phyloP scores from a whole-genome alignment of 2,329 filamentous ascomycete genomes.

The Stemphylium beticola region DNA sequence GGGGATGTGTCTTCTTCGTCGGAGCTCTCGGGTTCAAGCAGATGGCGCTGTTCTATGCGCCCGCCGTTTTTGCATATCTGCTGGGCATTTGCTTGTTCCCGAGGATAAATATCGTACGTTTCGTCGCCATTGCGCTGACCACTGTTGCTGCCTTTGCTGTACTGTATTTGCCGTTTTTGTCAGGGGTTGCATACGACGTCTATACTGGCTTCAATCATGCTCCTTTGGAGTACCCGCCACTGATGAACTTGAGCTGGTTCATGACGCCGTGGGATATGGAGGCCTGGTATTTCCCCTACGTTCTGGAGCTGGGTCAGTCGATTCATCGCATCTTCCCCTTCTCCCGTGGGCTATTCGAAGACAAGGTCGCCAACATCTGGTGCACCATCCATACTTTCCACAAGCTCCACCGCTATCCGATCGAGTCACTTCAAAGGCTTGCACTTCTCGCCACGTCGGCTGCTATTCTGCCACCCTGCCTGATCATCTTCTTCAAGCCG shows the following conservation, averaged over 20 bases:
- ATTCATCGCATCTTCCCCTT: constrained; percentile 96
- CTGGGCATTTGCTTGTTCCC: constrained; percentile 86
- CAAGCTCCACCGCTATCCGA: constrained; percentile 80
- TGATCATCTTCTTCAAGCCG: constrained; percentile 79
- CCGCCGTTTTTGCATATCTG: constrained; percentile 89
- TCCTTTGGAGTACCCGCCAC: constrained; percentile 3
- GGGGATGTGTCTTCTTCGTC: constrained; percentile 94
- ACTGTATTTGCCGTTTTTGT: constrained; percentile 75
- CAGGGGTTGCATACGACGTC: constrained; percentile 73
- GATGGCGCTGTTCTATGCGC: constrained; percentile 98
- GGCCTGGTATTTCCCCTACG: constrained; percentile 73
- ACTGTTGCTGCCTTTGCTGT: constrained; percentile 76
- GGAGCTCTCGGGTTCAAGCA: constrained; percentile 96
- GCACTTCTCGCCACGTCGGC: constrained; percentile 77
- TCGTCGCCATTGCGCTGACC: constrained; percentile 75
- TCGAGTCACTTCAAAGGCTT: constrained; percentile 73
- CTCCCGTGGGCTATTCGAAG: constrained; percentile 92
- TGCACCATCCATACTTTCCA: constrained; percentile 88
- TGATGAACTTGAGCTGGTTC: constrained; percentile 12
- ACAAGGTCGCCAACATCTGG: constrained; percentile 99
- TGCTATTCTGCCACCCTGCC: constrained; percentile 79
- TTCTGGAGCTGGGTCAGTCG: constrained; percentile 82
- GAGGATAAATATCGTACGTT: constrained; percentile 67
- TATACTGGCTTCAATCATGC: constrained; percentile 66
- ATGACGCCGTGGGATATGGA: constrained; percentile 62